These are phyloP conservation scores for Mucor sp. DNA, from an alignment of 371 early-diverging fungal species.

Conservation along the genomic window DNA sequence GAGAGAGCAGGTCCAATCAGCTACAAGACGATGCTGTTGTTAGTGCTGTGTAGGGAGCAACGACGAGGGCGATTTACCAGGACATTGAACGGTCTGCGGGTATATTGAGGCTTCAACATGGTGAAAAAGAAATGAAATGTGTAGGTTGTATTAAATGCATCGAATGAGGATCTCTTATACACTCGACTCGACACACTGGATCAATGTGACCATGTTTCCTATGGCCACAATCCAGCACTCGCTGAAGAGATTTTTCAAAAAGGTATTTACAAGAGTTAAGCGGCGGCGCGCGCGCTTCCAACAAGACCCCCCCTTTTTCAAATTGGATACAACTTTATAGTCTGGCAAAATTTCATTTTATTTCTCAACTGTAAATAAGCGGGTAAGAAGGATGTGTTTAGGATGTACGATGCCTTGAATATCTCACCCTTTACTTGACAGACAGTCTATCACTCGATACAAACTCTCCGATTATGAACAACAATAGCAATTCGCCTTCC, in stretches of 20 bases:
- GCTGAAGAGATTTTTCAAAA: neutral
- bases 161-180: too few relatives aligned
- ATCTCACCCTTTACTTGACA: too few relatives aligned
- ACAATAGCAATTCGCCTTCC: neutral
- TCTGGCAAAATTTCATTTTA: neutral
- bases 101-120: constrained; percentile 38
- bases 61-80: constrained; percentile 19
- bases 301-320: neutral
- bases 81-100: constrained; percentile 33
- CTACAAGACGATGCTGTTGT: constrained; percentile 11
- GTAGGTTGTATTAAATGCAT: too few relatives aligned
- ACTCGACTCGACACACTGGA: neutral
- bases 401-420: too few relatives aligned
- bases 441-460: neutral
- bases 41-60: neutral
- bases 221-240: too few relatives aligned
- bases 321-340: neutral
- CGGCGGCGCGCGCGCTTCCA: neutral
- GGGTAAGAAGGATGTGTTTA: neutral
- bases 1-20: constrained; percentile 33
- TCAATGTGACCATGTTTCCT: constrained; percentile 1
- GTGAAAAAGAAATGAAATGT: too few relatives aligned
- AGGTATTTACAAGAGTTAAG: too few relatives aligned
- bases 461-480: constrained; percentile 1
- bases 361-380: neutral